Evolutionary conservation across 306 rosid species (phyloP).

Genomic region (Canavalia ensiformis): DNA sequence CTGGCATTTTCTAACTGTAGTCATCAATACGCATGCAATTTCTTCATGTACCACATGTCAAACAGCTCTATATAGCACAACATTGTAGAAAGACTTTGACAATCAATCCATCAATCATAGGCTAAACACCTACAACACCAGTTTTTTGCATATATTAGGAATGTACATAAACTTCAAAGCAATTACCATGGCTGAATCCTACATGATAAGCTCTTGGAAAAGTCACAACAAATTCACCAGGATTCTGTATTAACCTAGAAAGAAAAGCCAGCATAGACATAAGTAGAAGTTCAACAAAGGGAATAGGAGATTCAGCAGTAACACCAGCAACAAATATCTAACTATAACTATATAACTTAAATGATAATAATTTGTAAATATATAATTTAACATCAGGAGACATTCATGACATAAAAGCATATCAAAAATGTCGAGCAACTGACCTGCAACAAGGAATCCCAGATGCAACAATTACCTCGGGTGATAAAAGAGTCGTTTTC

Average conservation of each 20-base stretch:
- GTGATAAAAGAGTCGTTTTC: slow-evolving; percentile 92
- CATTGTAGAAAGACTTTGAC: slow-evolving; percentile 33
- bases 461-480: slow-evolving; percentile 79
- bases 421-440: slow-evolving; percentile 51
- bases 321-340: slow-evolving; percentile 29
- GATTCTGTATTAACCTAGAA: slow-evolving; percentile 93
- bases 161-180: slow-evolving; percentile 49
- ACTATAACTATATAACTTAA: slow-evolving; percentile 42
- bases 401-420: slow-evolving; percentile 33
- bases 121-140: slow-evolving; percentile 19
- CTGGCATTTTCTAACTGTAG: slow-evolving; percentile 22
- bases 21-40: slow-evolving; percentile 34
- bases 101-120: slow-evolving; percentile 26
- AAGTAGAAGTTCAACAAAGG: slow-evolving; percentile 52
- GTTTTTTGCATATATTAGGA: slow-evolving; percentile 35
- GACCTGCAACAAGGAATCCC: slow-evolving; percentile 98
- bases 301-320: slow-evolving; percentile 35
- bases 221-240: slow-evolving; percentile 99
- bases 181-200: slow-evolving; percentile 99
- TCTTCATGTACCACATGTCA: slow-evolving; percentile 28
- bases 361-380: slow-evolving; percentile 24
- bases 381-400: neutral
- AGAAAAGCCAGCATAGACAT: slow-evolving; percentile 51
- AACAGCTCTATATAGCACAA: slow-evolving; percentile 26
- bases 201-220: slow-evolving; percentile 99